phyloP scores from a whole-genome alignment of 2,329 filamentous ascomycete genomes.

The Fusarium foetens region DNA sequence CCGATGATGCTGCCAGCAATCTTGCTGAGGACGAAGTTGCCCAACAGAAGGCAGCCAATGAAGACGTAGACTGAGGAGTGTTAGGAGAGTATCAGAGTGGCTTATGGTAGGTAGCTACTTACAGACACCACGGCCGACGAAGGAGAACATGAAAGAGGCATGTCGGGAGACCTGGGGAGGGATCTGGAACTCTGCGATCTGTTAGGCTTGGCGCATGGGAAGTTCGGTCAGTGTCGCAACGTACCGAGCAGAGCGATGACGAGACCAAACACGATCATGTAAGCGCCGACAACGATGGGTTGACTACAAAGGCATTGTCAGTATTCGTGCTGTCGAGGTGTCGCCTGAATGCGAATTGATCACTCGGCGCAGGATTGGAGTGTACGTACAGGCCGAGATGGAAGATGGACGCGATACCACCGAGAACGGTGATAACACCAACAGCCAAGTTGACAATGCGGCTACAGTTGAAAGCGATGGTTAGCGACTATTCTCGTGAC shows the following conservation, averaged over 20 bases:
- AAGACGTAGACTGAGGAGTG: constrained; percentile 86
- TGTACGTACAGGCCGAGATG: constrained; percentile 65
- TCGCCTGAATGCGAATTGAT: not conserved
- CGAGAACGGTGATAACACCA: constrained; percentile 86
- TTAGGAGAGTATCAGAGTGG: not conserved
- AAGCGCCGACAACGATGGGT: constrained; percentile 79
- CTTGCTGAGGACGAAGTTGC: constrained; percentile 71
- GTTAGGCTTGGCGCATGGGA: constrained; percentile 36
- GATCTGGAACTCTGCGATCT: constrained; percentile 82
- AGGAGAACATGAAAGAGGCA: constrained; percentile 97
- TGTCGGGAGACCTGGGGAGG: constrained; percentile 92
- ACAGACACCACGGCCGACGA: constrained; percentile 95
- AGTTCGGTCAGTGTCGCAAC: constrained; percentile 15
- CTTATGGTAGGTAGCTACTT: constrained; percentile 55
- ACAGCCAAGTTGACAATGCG: constrained; percentile 94
- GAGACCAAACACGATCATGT: constrained; percentile 91
- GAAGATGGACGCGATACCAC: constrained; percentile 81
- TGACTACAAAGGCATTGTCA: constrained; percentile 38
- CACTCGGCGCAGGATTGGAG: not conserved
- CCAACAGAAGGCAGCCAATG: constrained; percentile 85
- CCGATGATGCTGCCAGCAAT: constrained; percentile 83
- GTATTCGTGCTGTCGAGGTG: not conserved
- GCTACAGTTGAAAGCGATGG: constrained; percentile 61
- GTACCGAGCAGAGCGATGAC: constrained; percentile 74
- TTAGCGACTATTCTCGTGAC: constrained; percentile 48